Evolutionary conservation across 108 stramenopile genomes (phyloP), one percentile per base, ranked within the genome.

Genomic region (Parietichytrium sp.): DNA sequence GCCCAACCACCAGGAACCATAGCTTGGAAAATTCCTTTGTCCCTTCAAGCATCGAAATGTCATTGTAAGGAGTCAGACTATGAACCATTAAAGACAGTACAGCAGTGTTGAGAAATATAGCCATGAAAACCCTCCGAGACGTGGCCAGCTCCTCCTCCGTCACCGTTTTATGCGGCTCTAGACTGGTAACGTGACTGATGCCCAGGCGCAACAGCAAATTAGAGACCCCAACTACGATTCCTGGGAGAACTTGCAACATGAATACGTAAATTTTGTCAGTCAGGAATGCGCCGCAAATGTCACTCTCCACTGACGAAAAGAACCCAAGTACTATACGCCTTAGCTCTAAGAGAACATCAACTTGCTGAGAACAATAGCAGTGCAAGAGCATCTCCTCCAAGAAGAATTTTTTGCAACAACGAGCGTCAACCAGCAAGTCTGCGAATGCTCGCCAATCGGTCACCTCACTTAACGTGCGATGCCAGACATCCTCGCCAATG

Each of bases 1-100:
- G 61, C 6, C 61, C 61, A 10, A 72, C 61, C 8, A 72, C 61
- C 10, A 23, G n/a, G 3, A 45, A 72, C 61, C 61, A 72, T n/a
- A 25, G 7, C 1, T 42, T 33, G 2, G 61, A 45, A 45, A 72
- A 72, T n/a, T 72, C 61, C 33, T 72, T 1, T 42, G 1, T 72
- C 61, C 33, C 27, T n/a, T 3, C n/a, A 23, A 29, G 0, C 52
- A 0, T 27, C 29, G 2, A 29, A 15, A 15, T 29, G 8, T 7
- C 27, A 53, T 23, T 23, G 8, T 7, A 23, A 29, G 18, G 16
- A 16, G n/a, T 18, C n/a, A 50, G n/a, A 50, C 18, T 18, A 18
- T 50, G 61, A 33, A 10, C 38, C 61, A 25, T 72, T 72, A 23
- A 72, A 6, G 2, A 72, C 61, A 72, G 38, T 0, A 72, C 10